Evolutionary conservation across 2,329 filamentous ascomycete genomes (phyloP).

Genomic region (Emericellopsis cladophorae): DNA sequence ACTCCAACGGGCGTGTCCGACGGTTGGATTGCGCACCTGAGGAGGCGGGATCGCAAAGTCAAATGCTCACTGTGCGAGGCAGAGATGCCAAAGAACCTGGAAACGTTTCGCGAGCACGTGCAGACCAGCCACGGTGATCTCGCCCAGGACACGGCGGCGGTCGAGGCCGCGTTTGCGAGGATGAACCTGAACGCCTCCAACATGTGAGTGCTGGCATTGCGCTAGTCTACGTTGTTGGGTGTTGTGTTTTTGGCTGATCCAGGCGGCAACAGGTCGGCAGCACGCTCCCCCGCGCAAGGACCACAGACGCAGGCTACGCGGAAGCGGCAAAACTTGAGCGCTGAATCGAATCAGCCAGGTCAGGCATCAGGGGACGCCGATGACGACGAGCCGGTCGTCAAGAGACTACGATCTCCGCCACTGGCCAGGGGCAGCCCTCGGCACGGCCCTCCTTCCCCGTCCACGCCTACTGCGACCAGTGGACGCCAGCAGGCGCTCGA

Average conservation of each 20-base stretch:
- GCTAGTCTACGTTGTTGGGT: no score
- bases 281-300: no score
- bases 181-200: slow-evolving; percentile 2
- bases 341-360: background rate
- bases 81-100: slow-evolving; percentile 10
- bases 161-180: slow-evolving; percentile 11
- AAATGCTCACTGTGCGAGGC: slow-evolving; percentile 11
- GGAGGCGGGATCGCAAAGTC: background rate
- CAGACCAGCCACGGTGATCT: slow-evolving; percentile 8
- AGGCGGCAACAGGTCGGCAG: no score
- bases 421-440: background rate
- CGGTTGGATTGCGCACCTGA: background rate
- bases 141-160: slow-evolving; percentile 8
- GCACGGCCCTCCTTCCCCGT: background rate
- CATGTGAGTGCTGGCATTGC: no score
- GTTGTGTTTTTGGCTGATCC: no score
- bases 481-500: background rate
- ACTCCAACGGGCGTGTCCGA: background rate
- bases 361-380: background rate
- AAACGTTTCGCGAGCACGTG: slow-evolving; percentile 14
- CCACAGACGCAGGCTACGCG: no score
- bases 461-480: background rate
- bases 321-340: background rate
- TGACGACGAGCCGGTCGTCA: background rate
- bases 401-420: slow-evolving; percentile 1